Evolutionary conservation across 2,329 filamentous ascomycete species (phyloP), one percentile per base, ranked within the genome.

Genomic region (Akanthomyces dipterigenus): DNA sequence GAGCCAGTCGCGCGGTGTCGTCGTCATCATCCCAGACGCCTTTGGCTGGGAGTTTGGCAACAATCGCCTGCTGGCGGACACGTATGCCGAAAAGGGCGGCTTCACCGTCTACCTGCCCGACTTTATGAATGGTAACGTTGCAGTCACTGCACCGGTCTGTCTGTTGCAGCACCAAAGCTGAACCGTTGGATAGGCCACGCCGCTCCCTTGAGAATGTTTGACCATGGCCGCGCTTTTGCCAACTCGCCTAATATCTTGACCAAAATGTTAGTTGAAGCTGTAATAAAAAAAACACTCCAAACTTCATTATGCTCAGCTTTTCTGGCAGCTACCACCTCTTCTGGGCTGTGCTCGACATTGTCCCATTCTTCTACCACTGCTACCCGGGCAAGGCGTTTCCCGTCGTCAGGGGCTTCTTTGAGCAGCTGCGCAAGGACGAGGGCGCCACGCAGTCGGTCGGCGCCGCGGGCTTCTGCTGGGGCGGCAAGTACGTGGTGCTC

Each of bases 381-480:
- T 67, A 68, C 48, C 64, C 69, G 5, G 63, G 67, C n/a, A 70
- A 70, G 49, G 68, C 71, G 4, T 68, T 67, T 31, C 74, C 76
- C 1, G 63, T 68, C 38, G 75, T 78, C 22, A 67, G 66, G 43
- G 65, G 64, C 42, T 79, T 75, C 66, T 72, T 79, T 45, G 66
- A 72, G 58, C 65, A 70, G 5, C 64, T 79, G 3, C 77, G 71
- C 43, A 66, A 70, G 43, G 70, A 72, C 31, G 68, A 71, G 43
- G 70, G 70, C 12, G 62, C 64, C 5, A 53, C 43, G 54, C 66
- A 73, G 7, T 70, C 71, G 18, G 71, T 87, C 50, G 83, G 78
- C 24, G 80, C 76, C 0, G 81, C 81, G 0, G 86, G 85, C 0
- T 87, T 85, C 72, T 87, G 83, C 74, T 88, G 84, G 84, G 85